Percentiles rank a stretch among this genome's conserved stretches.
Conservation (phyloP, 2,329 filamentous ascomycete genomes). For the Exophiala calicioides region DNA sequence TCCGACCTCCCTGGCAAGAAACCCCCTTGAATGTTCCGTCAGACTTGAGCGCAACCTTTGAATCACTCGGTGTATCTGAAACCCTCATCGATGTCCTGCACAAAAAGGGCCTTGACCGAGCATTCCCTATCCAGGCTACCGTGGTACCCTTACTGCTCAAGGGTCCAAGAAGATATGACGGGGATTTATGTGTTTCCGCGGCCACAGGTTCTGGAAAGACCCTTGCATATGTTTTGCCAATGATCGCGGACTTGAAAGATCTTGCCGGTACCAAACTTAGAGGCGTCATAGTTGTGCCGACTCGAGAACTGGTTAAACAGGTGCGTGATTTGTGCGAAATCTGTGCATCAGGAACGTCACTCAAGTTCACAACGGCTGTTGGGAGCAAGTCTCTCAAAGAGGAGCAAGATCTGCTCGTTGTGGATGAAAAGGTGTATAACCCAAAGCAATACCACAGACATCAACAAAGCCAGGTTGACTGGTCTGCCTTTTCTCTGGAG, state of each 20-base stretch:
- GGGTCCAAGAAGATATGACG: constrained; percentile 60
- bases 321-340: constrained; percentile 76
- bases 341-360: constrained; percentile 68
- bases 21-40: constrained; percentile 52
- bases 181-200: constrained; percentile 86
- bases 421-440: constrained; percentile 68
- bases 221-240: constrained; percentile 82
- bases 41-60: constrained; percentile 59
- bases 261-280: constrained; percentile 67
- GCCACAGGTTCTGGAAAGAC: constrained; percentile 97
- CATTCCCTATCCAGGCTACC: constrained; percentile 77
- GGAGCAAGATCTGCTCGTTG: constrained; percentile 64
- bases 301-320: constrained; percentile 84
- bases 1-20: constrained; percentile 78
- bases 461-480: constrained; percentile 45
- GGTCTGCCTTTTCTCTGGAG: constrained; percentile 50
- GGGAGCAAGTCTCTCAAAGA: constrained; percentile 73
- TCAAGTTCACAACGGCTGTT: constrained; percentile 78
- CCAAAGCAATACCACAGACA: constrained; percentile 56
- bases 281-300: constrained; percentile 84
- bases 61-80: constrained; percentile 62
- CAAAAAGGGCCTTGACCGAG: constrained; percentile 67
- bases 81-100: constrained; percentile 64
- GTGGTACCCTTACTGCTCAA: constrained; percentile 78
- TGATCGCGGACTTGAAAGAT: constrained; percentile 73